Evolutionary conservation across 164 flowering plant species (phyloP).

Genomic region (Vitis labrusca): DNA sequence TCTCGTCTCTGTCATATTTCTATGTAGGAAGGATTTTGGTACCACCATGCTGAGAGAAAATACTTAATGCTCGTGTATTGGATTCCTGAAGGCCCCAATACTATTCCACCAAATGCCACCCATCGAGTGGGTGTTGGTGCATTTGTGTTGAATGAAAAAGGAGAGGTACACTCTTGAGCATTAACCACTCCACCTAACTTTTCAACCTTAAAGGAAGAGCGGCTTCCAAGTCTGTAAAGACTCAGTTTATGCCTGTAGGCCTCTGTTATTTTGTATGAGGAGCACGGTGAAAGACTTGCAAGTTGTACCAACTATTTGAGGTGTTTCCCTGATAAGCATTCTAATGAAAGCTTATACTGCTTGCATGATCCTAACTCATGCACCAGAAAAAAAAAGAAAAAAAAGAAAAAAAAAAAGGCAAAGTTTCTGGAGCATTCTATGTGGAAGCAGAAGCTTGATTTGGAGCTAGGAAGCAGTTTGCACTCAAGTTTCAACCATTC

Average conservation of each 20-base stretch:
- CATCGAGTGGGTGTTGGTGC: conserved; percentile 59
- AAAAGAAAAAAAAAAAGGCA: too few relatives aligned
- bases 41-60: conserved; percentile 57
- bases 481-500: too few relatives aligned
- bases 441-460: too few relatives aligned
- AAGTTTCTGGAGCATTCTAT: too few relatives aligned
- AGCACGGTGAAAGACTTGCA: too few relatives aligned
- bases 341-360: too few relatives aligned
- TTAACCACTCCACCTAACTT: background rate
- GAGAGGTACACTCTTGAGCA: conserved; percentile 36
- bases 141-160: conserved; percentile 46
- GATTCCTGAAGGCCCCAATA: conserved; percentile 41
- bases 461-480: too few relatives aligned
- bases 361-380: too few relatives aligned
- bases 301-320: background rate
- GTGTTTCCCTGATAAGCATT: background rate
- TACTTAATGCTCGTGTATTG: conserved; percentile 61
- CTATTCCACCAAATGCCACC: conserved; percentile 61
- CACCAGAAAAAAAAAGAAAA: too few relatives aligned
- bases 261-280: background rate
- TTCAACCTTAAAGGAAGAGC: background rate
- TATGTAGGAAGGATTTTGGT: conserved; percentile 58
- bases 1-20: background rate
- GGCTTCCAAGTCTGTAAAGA: background rate
- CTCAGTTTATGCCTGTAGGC: background rate